Conservation (phyloP, 2,329 filamentous ascomycete species). For the Setomelanomma holmii region DNA sequence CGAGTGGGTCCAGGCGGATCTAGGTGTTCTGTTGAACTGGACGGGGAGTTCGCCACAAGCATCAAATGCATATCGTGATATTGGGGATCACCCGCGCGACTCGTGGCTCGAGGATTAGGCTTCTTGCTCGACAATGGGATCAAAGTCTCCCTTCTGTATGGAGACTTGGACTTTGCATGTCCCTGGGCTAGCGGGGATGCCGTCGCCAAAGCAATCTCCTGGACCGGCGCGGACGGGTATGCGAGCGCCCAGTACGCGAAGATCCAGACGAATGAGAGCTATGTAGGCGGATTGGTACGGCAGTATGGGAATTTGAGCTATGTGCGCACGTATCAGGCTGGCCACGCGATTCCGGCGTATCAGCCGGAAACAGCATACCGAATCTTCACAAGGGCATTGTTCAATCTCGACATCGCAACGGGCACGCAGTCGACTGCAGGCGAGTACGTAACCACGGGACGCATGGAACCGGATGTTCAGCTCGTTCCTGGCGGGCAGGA, state of each 20-base stretch:
- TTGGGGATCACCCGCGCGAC: conserved; percentile 54
- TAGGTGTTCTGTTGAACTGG: conserved; percentile 18
- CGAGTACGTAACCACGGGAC: conserved; percentile 18
- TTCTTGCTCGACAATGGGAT: conserved; percentile 58
- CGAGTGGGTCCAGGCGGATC: conserved; percentile 20
- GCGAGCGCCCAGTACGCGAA: conserved; percentile 39
- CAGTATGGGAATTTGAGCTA: conserved; percentile 50
- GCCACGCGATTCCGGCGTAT: conserved; percentile 51
- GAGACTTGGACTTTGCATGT: conserved; percentile 42
- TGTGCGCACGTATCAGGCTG: conserved; percentile 47
- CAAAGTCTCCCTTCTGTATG: conserved; percentile 28
- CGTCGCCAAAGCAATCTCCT: conserved; percentile 48
- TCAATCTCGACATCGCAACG: conserved; percentile 55
- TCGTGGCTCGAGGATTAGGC: conserved; percentile 53
- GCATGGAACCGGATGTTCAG: conserved; percentile 20
- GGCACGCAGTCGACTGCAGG: conserved; percentile 37
- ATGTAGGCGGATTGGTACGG: conserved; percentile 54
- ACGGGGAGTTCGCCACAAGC: conserved; percentile 24
- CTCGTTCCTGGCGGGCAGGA: conserved; percentile 10
- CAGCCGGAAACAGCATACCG: conserved; percentile 58
- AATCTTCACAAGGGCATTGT: conserved; percentile 57
- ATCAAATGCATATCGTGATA: conserved; percentile 24
- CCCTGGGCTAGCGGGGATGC: conserved; percentile 49
- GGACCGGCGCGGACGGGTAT: conserved; percentile 40
- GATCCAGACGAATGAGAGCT: conserved; percentile 45